A percentile compares a stretch with the other conserved stretches of the same genome.
phyloP scores from a whole-genome alignment of 2,329 filamentous ascomycete species.

The Botrytis aclada region DNA sequence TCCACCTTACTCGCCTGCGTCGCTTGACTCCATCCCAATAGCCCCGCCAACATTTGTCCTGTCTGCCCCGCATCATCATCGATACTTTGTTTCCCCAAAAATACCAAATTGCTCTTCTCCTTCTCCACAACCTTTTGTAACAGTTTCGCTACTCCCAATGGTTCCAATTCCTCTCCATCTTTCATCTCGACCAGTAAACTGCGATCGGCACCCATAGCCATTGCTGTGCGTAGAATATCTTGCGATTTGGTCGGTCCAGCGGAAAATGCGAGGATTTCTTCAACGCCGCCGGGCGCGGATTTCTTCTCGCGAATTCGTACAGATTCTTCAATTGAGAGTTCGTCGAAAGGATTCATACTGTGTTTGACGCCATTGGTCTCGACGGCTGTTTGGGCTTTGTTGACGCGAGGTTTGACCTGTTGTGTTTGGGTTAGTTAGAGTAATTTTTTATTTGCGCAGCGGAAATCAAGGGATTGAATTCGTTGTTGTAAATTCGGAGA shows the following conservation, averaged over 20 bases:
- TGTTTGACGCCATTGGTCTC: conserved; percentile 94
- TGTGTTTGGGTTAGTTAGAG: background rate
- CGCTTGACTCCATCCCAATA: conserved; percentile 90
- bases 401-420: conserved; percentile 66
- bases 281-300: conserved; percentile 67
- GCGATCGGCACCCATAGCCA: conserved; percentile 98
- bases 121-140: conserved; percentile 74
- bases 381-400: conserved; percentile 76
- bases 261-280: conserved; percentile 87
- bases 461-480: background rate
- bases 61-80: conserved; percentile 96
- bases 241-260: conserved; percentile 84
- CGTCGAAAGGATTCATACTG: conserved; percentile 98
- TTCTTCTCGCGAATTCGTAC: conserved; percentile 91
- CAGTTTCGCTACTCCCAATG: conserved; percentile 88
- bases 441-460: background rate
- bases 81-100: conserved; percentile 97
- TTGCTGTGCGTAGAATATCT: conserved; percentile 89
- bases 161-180: conserved; percentile 77
- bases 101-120: conserved; percentile 86
- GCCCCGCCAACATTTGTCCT: conserved; percentile 92
- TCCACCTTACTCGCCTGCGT: conserved; percentile 86
- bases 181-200: conserved; percentile 80
- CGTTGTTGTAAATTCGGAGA: background rate
- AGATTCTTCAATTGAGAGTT: conserved; percentile 94